Evolutionary conservation across 495 filamentous ascomycete genomes (phyloP), one percentile per base, ranked within the genome.

Genomic region (Thermochaetoides thermophila): DNA sequence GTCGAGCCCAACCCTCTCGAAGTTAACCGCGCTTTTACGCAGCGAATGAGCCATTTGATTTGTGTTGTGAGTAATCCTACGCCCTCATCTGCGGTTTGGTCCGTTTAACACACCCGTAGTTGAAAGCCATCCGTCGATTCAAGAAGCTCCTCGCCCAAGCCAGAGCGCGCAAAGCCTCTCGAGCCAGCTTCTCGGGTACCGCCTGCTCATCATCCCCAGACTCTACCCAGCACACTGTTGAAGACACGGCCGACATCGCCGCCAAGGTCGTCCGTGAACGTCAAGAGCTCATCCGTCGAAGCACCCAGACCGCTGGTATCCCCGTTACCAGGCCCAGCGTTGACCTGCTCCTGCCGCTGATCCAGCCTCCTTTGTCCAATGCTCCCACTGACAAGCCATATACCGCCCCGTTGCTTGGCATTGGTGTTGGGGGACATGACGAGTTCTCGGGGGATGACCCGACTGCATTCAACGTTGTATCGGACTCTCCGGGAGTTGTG

Each of bases 121-220:
- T 97, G 67, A 89, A 77, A 76, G 89, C 87, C 7, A 87, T 91
- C 21, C 73, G 73, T 34, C 81, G 78, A 32, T 93, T 96, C 56
- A 94, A 92, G 33, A 33, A 46, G 20, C 55, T 66, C 33, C 45
- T 61, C n/a, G 40, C 32, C 12, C 40, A 25, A 2, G 10, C 35
- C 3, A 1, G 8, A 1, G 1, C 17, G 17, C 17, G n/a, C 7
- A 37, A 39, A n/a, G 28, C 13, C 7, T 29, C 9, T 3, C 40
- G n/a, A 41, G 20, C 40, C 18, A 66, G 69, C 7, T 52, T 56
- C 30, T 7, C 39, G 11, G 40, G 35, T 10, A 29, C 44, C 5
- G 27, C 69, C 68, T 7, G 29, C 14, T 41, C 20, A 17, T 34
- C 34, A 20, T 23, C 19, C 21, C 42, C 34, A 7, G 17, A 19